These are phyloP conservation scores for Candida tibetensis DNA, from an alignment of 805 yeast genomes.

Conservation along the genomic window DNA sequence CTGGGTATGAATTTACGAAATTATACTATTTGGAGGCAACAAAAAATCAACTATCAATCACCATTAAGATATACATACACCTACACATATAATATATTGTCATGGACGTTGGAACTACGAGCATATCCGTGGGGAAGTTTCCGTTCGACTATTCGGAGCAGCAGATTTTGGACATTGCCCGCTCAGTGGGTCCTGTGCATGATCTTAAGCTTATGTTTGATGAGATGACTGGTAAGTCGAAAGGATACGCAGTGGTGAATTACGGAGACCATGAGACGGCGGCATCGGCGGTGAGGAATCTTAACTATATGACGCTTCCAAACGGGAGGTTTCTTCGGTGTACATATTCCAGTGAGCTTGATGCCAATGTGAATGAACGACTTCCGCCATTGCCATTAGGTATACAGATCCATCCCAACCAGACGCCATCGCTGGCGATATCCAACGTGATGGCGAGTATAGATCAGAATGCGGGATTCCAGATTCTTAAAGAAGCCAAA, in stretches of 20 bases:
- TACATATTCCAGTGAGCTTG: constrained; percentile 59
- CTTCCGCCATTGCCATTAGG: constrained; percentile 43
- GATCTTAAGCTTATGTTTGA: constrained; percentile 77
- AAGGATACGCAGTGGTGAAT: constrained; percentile 86
- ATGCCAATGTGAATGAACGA: constrained; percentile 19
- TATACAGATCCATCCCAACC: constrained; percentile 38
- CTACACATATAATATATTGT: not conserved
- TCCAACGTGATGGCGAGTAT: constrained; percentile 20
- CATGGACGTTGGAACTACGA: constrained; percentile 10
- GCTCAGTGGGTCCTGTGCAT: constrained; percentile 84
- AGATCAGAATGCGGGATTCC: constrained; percentile 22
- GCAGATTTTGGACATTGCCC: constrained; percentile 82
- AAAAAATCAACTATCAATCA: too few relatives aligned
- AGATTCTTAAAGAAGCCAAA: constrained; percentile 49
- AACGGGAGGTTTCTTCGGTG: constrained; percentile 77
- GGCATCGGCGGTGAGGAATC: constrained; percentile 83
- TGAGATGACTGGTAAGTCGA: constrained; percentile 83
- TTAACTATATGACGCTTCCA: constrained; percentile 61
- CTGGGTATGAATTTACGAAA: too few relatives aligned
- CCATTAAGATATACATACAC: not conserved
- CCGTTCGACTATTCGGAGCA: constrained; percentile 95
- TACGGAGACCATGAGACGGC: constrained; percentile 84
- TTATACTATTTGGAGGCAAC: too few relatives aligned
- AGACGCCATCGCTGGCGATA: constrained; percentile 32
- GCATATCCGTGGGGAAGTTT: constrained; percentile 76